These are phyloP conservation scores for Histomonas meleagridis DNA, from an alignment of 208 protist species.

Conservation along the genomic window DNA sequence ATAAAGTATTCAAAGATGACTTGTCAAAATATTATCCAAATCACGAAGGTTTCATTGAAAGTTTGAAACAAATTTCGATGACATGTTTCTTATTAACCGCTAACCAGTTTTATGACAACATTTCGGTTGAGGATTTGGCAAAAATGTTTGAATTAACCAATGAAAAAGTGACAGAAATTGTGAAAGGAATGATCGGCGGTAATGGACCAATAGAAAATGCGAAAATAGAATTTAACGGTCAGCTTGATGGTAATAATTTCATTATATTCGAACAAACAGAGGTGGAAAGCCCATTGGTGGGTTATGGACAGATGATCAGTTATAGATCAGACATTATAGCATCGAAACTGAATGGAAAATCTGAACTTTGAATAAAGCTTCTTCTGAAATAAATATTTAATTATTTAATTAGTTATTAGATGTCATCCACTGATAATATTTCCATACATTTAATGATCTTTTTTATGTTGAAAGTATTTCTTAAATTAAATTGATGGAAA, in stretches of 20 bases:
- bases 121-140: background rate
- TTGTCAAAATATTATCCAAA: background rate
- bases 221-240: background rate
- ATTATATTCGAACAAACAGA: background rate
- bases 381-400: too few species aligned
- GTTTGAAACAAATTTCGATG: background rate
- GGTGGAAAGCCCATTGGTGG: background rate
- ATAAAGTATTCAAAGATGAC: background rate
- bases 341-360: too few species aligned
- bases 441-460: too few species aligned
- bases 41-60: background rate
- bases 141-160: background rate
- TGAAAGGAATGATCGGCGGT: background rate
- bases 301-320: too few species aligned
- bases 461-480: too few species aligned
- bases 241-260: background rate
- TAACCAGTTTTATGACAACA: background rate
- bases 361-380: too few species aligned
- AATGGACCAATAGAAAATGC: background rate
- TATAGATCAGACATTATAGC: too few species aligned
- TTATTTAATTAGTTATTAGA: too few species aligned
- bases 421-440: too few species aligned
- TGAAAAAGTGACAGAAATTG: background rate
- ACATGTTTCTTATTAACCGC: background rate
- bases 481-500: too few species aligned